Conservation (phyloP, 192 early-diverging fungal genomes). For the Coemansia reversa region DNA sequence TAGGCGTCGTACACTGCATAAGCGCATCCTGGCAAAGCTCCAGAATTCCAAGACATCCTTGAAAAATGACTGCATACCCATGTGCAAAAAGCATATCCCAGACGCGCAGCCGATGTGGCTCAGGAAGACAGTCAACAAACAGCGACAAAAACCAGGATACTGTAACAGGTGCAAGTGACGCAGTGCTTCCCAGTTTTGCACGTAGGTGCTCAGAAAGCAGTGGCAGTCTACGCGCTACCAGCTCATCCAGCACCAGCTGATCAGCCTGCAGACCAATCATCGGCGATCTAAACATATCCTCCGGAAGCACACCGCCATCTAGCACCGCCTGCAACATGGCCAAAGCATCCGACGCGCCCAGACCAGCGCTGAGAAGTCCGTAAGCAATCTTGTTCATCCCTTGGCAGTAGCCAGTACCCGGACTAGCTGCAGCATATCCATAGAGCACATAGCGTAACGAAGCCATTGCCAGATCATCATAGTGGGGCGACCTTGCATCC, state of each 20-base stretch:
- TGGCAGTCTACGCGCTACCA: constrained; percentile 55
- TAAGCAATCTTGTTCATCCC: constrained; percentile 60
- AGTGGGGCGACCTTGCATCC: not conserved
- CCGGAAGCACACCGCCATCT: constrained; percentile 50
- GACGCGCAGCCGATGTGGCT: constrained; percentile 51
- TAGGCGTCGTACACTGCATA: constrained; percentile 47
- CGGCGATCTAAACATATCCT: constrained; percentile 55
- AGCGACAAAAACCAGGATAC: constrained; percentile 61
- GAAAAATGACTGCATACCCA: constrained; percentile 55
- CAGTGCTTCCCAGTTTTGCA: constrained; percentile 37
- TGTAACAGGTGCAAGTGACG: constrained; percentile 51
- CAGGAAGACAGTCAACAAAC: constrained; percentile 55
- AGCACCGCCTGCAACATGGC: constrained; percentile 52
- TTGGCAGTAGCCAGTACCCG: constrained; percentile 58
- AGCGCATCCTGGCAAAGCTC: constrained; percentile 50
- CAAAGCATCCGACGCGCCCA: constrained; percentile 50
- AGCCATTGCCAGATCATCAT: constrained; percentile 3
- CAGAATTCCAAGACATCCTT: constrained; percentile 53
- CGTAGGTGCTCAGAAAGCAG: constrained; percentile 48
- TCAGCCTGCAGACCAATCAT: constrained; percentile 55
- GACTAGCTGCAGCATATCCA: constrained; percentile 34
- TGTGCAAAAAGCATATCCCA: constrained; percentile 61
- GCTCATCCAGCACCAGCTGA: constrained; percentile 56
- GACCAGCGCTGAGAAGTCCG: constrained; percentile 53
- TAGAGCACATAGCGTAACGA: constrained; percentile 37